These are phyloP conservation scores for Cytospora mali DNA, from an alignment of 2,329 filamentous ascomycete species.

Conservation along the genomic window DNA sequence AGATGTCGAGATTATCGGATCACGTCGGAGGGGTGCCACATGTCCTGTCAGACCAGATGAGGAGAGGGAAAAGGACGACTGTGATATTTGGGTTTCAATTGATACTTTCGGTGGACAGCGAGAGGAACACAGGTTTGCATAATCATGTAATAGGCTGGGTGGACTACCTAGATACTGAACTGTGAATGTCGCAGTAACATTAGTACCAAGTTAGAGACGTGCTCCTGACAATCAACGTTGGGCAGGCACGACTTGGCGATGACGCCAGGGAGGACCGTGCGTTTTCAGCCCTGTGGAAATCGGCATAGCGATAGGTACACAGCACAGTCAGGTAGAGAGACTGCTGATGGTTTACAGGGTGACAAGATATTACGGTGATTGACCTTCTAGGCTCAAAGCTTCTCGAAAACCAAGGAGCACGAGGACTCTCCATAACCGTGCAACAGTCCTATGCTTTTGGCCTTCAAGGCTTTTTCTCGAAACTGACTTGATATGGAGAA, in stretches of 20 bases:
- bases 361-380: neutral
- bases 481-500: neutral
- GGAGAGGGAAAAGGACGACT: neutral
- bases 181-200: constrained; percentile 11
- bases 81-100: constrained; percentile 5
- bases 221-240: constrained; percentile 13
- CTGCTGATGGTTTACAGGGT: neutral
- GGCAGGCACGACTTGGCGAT: constrained; percentile 7
- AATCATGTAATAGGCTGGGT: constrained; percentile 1
- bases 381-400: neutral
- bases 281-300: constrained; percentile 20
- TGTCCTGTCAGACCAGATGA: constrained; percentile 24
- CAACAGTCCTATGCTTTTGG: neutral
- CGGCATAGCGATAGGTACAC: neutral
- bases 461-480: neutral
- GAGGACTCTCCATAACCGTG: neutral
- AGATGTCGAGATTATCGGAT: constrained; percentile 14
- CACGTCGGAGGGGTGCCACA: constrained; percentile 26
- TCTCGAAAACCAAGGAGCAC: neutral
- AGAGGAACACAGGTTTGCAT: neutral
- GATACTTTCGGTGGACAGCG: neutral
- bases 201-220: constrained; percentile 2
- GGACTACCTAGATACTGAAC: constrained; percentile 1
- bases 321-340: too few relatives aligned
- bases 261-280: constrained; percentile 9